Conservation (phyloP, 805 yeast genomes). For the Monosporozyma servazzii region DNA sequence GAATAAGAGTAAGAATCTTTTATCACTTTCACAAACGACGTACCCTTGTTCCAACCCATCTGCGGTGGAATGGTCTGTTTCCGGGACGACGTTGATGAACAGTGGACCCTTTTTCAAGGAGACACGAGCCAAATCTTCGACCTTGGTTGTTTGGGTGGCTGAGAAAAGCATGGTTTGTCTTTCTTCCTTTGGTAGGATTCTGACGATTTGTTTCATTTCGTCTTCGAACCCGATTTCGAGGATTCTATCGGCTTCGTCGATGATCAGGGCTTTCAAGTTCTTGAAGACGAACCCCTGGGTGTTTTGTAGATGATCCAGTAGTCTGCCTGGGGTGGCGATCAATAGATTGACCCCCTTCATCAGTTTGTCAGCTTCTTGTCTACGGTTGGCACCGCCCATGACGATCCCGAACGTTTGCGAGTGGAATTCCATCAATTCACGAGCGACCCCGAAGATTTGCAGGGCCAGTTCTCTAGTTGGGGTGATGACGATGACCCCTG, state of each 20-base stretch:
- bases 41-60: slow-evolving; percentile 98
- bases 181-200: slow-evolving; percentile 82
- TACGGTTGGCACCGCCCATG: slow-evolving; percentile 96
- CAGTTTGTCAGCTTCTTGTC: slow-evolving; percentile 94
- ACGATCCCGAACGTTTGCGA: slow-evolving; percentile 94
- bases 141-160: slow-evolving; percentile 99
- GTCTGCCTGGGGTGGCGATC: slow-evolving; percentile 96
- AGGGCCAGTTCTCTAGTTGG: slow-evolving; percentile 97
- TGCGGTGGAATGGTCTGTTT: slow-evolving; percentile 78
- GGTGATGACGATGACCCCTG: slow-evolving; percentile 90
- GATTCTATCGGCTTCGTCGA: slow-evolving; percentile 97
- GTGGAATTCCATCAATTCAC: slow-evolving; percentile 84
- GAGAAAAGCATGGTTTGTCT: slow-evolving; percentile 96
- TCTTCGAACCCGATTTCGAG: slow-evolving; percentile 97
- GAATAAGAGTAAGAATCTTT: slow-evolving; percentile 79
- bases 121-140: slow-evolving; percentile 94
- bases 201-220: slow-evolving; percentile 95
- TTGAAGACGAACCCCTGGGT: slow-evolving; percentile 90
- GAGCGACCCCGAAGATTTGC: slow-evolving; percentile 95
- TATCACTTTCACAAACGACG: slow-evolving; percentile 94
- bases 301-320: slow-evolving; percentile 92
- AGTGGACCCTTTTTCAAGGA: slow-evolving; percentile 89
- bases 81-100: slow-evolving; percentile 87
- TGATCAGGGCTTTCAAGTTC: slow-evolving; percentile 85
- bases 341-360: slow-evolving; percentile 87